Conservation (phyloP, 192 early-diverging fungal genomes). For the Coemansia sp. region DNA sequence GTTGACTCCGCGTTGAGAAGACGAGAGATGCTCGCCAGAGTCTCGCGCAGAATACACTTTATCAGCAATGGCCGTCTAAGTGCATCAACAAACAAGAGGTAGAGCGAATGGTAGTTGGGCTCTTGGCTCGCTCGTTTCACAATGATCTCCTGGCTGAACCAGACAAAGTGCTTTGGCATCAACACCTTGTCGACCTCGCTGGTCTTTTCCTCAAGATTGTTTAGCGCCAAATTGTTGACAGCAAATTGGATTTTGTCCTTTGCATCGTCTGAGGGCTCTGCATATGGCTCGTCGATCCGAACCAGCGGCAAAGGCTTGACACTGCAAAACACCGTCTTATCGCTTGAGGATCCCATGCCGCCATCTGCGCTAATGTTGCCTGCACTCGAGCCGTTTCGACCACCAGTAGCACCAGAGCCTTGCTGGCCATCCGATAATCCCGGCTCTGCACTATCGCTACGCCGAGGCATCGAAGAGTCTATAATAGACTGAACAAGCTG, state of each 20-base stretch:
- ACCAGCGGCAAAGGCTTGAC: constrained; percentile 43
- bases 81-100: constrained; percentile 81
- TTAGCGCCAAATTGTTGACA: constrained; percentile 91
- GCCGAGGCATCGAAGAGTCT: constrained; percentile 21
- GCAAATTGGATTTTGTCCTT: constrained; percentile 97
- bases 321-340: constrained; percentile 27
- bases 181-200: constrained; percentile 63
- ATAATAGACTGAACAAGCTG: constrained; percentile 47
- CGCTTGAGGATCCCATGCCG: background rate
- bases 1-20: constrained; percentile 95
- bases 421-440: constrained; percentile 19
- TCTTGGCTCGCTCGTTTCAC: constrained; percentile 95
- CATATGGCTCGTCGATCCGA: constrained; percentile 25
- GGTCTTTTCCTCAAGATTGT: constrained; percentile 85
- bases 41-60: constrained; percentile 85
- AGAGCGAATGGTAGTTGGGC: constrained; percentile 95
- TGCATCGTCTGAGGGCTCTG: constrained; percentile 54
- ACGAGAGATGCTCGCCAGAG: constrained; percentile 82
- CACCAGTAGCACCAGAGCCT: constrained; percentile 28
- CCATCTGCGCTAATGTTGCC: background rate
- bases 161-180: constrained; percentile 74
- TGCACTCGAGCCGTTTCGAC: constrained; percentile 29
- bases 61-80: constrained; percentile 69
- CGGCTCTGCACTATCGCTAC: constrained; percentile 23
- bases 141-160: constrained; percentile 96